Percentiles rank a stretch among this genome's conserved stretches.
Evolutionary conservation across 2,329 filamentous ascomycete genomes (phyloP).

Genomic region (Purpureocillium takamizusanense): DNA sequence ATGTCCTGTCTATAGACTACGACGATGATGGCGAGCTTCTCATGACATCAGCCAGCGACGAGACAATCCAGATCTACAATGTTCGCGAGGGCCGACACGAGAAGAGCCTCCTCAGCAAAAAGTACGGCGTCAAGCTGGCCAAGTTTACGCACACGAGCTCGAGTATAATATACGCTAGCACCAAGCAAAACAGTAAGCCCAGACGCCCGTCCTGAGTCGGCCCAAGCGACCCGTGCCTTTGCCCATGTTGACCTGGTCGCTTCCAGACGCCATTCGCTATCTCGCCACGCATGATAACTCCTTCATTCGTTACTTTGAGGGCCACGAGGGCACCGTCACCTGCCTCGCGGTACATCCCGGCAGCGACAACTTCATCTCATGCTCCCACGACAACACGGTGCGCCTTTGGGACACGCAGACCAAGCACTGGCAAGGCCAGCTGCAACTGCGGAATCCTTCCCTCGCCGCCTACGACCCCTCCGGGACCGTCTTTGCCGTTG

Average conservation of each 20-base stretch:
- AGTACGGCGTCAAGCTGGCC: constrained; percentile 91
- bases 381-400: constrained; percentile 82
- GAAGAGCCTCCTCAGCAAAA: constrained; percentile 87
- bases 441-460: constrained; percentile 73
- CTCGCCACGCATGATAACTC: constrained; percentile 91
- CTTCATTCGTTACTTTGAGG: constrained; percentile 93
- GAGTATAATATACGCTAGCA: constrained; percentile 91
- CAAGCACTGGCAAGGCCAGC: constrained; percentile 67
- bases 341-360: constrained; percentile 76
- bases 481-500: constrained; percentile 84
- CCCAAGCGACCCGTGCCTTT: neutral
- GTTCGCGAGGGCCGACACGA: constrained; percentile 82
- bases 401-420: constrained; percentile 83
- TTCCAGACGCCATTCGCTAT: constrained; percentile 68
- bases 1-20: constrained; percentile 87
- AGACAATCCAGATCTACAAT: constrained; percentile 92
- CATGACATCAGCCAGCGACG: constrained; percentile 86
- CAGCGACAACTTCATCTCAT: constrained; percentile 85
- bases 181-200: constrained; percentile 78
- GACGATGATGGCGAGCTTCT: constrained; percentile 90
- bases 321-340: constrained; percentile 79
- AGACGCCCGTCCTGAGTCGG: neutral
- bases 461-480: constrained; percentile 88
- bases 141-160: constrained; percentile 89
- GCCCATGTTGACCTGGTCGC: constrained; percentile 1